Conservation (phyloP, 768 basidiomycete genomes). For the Tephrocybe sp. region DNA sequence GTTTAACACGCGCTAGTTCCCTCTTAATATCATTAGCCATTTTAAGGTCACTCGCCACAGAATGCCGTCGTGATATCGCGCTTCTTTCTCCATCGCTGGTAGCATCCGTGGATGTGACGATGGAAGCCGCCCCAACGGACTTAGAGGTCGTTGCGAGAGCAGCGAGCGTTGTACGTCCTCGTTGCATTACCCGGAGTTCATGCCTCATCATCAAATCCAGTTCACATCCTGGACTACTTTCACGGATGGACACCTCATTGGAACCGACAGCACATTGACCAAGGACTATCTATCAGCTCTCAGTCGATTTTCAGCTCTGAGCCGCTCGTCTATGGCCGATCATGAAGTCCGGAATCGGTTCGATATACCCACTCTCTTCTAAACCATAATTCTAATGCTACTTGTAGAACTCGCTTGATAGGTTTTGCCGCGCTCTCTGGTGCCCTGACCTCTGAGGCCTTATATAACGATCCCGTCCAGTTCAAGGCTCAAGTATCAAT, state of each 20-base stretch:
- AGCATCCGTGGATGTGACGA: constrained; percentile 58
- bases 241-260: constrained; percentile 83
- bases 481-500: constrained; percentile 71
- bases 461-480: constrained; percentile 71
- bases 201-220: constrained; percentile 33
- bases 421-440: constrained; percentile 83
- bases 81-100: constrained; percentile 72
- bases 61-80: constrained; percentile 83
- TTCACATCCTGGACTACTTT: constrained; percentile 93
- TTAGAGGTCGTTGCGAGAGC: constrained; percentile 76
- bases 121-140: constrained; percentile 58
- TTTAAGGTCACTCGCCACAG: constrained; percentile 77
- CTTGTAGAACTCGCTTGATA: constrained; percentile 75
- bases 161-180: constrained; percentile 70
- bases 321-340: constrained; percentile 55
- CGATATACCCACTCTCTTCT: constrained; percentile 6
- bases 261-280: constrained; percentile 71
- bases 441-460: constrained; percentile 80
- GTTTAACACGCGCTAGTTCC: constrained; percentile 41
- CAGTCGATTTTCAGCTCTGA: constrained; percentile 61
- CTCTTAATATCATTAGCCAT: constrained; percentile 85
- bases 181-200: background rate
- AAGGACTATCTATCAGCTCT: constrained; percentile 70
- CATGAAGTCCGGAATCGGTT: constrained; percentile 77
- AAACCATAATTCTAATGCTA: constrained; percentile 3